A percentile compares a stretch with the other conserved stretches of the same genome.
Evolutionary conservation across 2,329 filamentous ascomycete genomes (phyloP).

Genomic region (Venturia effusa): DNA sequence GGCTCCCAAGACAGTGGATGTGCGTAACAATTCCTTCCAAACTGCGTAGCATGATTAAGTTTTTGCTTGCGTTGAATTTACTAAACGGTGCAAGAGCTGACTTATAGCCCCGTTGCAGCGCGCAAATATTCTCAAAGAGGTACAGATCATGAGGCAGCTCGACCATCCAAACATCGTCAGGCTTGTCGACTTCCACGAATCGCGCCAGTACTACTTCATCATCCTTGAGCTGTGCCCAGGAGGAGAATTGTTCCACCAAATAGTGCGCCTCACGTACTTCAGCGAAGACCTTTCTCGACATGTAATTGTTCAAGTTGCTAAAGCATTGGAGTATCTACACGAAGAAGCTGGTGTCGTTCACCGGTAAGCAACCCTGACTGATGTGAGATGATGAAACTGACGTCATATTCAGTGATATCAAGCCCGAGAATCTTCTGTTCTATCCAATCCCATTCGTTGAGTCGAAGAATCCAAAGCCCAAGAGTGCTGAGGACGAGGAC

Average conservation of each 20-base stretch:
- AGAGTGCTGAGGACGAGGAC: conserved; percentile 82
- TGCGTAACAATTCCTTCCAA: conserved; percentile 46
- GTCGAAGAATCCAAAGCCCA: conserved; percentile 68
- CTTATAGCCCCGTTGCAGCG: conserved; percentile 47
- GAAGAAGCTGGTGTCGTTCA: conserved; percentile 94
- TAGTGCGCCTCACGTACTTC: conserved; percentile 95
- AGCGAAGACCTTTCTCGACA: conserved; percentile 91
- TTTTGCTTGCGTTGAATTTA: conserved; percentile 3
- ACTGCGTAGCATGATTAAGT: conserved; percentile 11
- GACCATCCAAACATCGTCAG: conserved; percentile 95
- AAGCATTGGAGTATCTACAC: conserved; percentile 86
- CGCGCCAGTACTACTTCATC: conserved; percentile 93
- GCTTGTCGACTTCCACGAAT: conserved; percentile 87
- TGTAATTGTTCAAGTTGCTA: conserved; percentile 90
- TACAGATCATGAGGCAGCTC: conserved; percentile 95
- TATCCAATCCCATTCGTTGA: conserved; percentile 75
- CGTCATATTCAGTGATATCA: conserved; percentile 66
- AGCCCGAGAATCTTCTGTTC: conserved; percentile 94
- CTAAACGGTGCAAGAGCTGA: conserved; percentile 26
- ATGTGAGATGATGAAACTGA: conserved; percentile 20
- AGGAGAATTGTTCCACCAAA: conserved; percentile 96
- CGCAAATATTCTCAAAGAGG: conserved; percentile 96
- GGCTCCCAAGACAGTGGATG: conserved; percentile 85
- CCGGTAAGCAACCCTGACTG: conserved; percentile 51
- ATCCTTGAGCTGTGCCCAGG: conserved; percentile 90